These are phyloP conservation scores for Globisporangium orthogonon DNA, from an alignment of 352 stramenopile genomes.

Conservation along the genomic window DNA sequence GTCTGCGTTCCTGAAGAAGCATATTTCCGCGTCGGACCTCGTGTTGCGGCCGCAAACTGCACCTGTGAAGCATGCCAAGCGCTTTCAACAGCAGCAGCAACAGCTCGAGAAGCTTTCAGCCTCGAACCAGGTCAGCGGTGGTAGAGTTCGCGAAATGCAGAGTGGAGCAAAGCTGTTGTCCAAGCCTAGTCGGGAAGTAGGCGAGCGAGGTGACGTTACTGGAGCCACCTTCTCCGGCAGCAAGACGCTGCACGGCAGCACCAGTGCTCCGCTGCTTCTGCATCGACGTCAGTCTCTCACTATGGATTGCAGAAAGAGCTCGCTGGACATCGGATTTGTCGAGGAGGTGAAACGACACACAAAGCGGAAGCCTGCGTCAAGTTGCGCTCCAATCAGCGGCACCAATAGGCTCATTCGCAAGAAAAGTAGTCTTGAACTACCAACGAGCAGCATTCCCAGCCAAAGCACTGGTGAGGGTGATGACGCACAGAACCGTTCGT, in stretches of 20 bases:
- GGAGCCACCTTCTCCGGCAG: too few relatives aligned
- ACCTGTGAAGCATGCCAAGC: slow-evolving; percentile 6
- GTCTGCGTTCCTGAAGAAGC: slow-evolving; percentile 46
- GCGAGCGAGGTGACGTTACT: too few relatives aligned
- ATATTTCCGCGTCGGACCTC: slow-evolving; percentile 28
- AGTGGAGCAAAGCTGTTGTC: too few relatives aligned
- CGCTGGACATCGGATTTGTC: slow-evolving; percentile 43
- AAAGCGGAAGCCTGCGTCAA: slow-evolving; percentile 6
- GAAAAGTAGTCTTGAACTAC: too few relatives aligned
- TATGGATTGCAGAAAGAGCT: slow-evolving; percentile 21
- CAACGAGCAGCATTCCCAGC: not conserved
- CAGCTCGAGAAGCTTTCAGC: slow-evolving; percentile 3
- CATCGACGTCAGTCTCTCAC: not conserved
- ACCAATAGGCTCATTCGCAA: too few relatives aligned
- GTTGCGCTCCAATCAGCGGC: too few relatives aligned
- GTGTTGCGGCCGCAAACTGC: slow-evolving; percentile 40
- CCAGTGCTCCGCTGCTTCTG: slow-evolving; percentile 2
- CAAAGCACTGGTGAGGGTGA: slow-evolving; percentile 1
- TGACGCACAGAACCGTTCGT: too few relatives aligned
- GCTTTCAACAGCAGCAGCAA: not conserved
- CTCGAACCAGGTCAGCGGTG: slow-evolving; percentile 5
- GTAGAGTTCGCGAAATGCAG: not conserved
- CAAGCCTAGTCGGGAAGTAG: too few relatives aligned
- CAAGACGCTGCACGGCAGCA: not conserved
- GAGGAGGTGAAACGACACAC: slow-evolving; percentile 37